Conservation (phyloP, 768 basidiomycete genomes). For the Rhodotorula paludigena region DNA sequence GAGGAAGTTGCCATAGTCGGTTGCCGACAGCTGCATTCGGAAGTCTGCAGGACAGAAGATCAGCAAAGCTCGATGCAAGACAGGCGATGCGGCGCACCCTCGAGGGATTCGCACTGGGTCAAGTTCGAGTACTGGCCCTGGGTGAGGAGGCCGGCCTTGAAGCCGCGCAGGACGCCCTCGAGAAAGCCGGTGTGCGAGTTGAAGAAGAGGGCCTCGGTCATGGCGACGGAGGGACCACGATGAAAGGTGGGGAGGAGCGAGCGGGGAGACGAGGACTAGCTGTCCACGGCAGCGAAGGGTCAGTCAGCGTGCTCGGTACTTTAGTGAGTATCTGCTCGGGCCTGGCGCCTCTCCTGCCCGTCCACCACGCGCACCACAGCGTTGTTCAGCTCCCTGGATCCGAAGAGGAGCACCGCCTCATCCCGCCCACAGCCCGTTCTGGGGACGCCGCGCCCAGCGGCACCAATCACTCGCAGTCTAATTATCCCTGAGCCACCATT, state of each 20-base stretch:
- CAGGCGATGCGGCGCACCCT: constrained; percentile 57
- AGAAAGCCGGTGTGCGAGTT: constrained; percentile 50
- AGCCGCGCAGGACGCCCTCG: constrained; percentile 62
- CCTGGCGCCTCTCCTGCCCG: no score
- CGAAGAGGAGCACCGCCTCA: no score
- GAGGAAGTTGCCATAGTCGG: constrained; percentile 97
- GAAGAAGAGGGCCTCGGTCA: constrained; percentile 49
- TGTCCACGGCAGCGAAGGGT: not conserved
- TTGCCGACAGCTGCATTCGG: constrained; percentile 87
- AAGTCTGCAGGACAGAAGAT: constrained; percentile 59
- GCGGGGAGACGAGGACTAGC: not conserved
- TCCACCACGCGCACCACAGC: no score
- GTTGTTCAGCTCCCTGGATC: no score
- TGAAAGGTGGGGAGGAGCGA: not conserved
- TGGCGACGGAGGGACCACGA: not conserved
- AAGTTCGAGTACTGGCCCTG: constrained; percentile 87
- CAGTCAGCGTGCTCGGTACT: not conserved
- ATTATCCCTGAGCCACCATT: no score
- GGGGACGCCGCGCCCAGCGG: no score
- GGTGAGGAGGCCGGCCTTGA: constrained; percentile 84
- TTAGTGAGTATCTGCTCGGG: not conserved
- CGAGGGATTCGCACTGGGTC: constrained; percentile 93
- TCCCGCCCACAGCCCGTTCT: no score
- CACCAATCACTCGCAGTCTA: no score
- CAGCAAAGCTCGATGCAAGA: not conserved